phyloP scores from a whole-genome alignment of 352 stramenopile genomes.

The Phytopythium delawarense region DNA sequence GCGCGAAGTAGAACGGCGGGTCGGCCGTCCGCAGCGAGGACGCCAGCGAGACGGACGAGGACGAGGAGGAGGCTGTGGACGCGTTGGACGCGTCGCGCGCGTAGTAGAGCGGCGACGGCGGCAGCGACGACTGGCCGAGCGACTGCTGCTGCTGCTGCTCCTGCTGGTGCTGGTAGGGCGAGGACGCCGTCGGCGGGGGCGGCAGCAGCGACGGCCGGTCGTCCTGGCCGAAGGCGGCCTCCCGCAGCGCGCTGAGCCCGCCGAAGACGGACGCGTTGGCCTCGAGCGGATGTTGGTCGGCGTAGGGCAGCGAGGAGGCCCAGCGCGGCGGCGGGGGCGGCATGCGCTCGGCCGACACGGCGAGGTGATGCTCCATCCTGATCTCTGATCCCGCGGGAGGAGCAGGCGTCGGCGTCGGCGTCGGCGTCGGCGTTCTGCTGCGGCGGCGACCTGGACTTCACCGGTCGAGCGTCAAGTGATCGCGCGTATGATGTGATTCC shows the following conservation, averaged over 20 bases:
- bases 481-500: constrained; percentile 7
- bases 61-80: constrained; percentile 8
- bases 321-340: neutral
- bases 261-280: constrained; percentile 4
- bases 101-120: constrained; percentile 14
- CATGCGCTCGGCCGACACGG: neutral
- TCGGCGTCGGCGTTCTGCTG: no score
- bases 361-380: constrained; percentile 4
- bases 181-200: neutral
- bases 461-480: constrained; percentile 3
- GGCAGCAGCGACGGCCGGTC: constrained; percentile 1
- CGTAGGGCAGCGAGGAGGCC: constrained; percentile 3
- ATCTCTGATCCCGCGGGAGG: neutral
- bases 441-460: neutral
- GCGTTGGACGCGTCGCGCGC: constrained; percentile 14
- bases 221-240: constrained; percentile 8
- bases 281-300: constrained; percentile 5
- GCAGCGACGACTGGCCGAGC: constrained; percentile 2
- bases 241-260: constrained; percentile 8
- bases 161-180: constrained; percentile 7
- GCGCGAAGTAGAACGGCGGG: constrained; percentile 16
- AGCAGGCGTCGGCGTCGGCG: neutral
- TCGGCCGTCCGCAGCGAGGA: constrained; percentile 7
- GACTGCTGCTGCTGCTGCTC: constrained; percentile 10
- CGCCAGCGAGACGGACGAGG: constrained; percentile 2